Conservation (phyloP, 1,284 basidiomycete genomes). For the Anthracocystis panici-leucophaei region DNA sequence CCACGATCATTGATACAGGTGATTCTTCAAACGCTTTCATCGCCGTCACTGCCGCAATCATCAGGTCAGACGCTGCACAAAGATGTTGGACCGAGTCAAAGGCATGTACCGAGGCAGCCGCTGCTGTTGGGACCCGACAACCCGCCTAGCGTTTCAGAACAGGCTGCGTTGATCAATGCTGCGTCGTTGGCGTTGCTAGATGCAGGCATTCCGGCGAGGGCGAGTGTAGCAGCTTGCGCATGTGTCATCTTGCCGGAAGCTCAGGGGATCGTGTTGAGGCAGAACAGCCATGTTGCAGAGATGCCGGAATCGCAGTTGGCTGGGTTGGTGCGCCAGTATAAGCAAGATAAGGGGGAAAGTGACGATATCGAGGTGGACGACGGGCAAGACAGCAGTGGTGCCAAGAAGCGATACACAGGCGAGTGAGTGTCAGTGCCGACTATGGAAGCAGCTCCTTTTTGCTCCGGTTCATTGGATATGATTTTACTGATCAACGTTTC, state of each 20-base stretch:
- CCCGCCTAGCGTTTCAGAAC: slow-evolving; percentile 66
- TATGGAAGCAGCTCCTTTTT: no score
- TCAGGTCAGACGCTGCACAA: slow-evolving; percentile 12
- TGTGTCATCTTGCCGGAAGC: slow-evolving; percentile 72
- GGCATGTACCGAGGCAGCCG: slow-evolving; percentile 37
- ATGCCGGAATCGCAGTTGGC: slow-evolving; percentile 31
- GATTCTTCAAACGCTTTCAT: slow-evolving; percentile 74
- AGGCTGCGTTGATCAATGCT: slow-evolving; percentile 75
- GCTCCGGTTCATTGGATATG: background rate
- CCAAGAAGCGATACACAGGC: slow-evolving; percentile 26
- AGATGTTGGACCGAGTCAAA: slow-evolving; percentile 17
- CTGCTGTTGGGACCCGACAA: slow-evolving; percentile 60
- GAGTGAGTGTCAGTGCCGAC: slow-evolving; percentile 24
- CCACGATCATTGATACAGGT: slow-evolving; percentile 76
- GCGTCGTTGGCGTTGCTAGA: slow-evolving; percentile 71
- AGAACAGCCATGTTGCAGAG: slow-evolving; percentile 40
- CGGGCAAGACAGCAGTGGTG: slow-evolving; percentile 6
- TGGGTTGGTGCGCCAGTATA: slow-evolving; percentile 39
- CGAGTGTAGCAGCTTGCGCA: slow-evolving; percentile 71
- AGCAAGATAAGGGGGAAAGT: slow-evolving; percentile 20
- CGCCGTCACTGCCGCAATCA: slow-evolving; percentile 68
- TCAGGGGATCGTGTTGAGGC: slow-evolving; percentile 37
- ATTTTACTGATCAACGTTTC: background rate
- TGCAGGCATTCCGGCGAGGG: slow-evolving; percentile 71
- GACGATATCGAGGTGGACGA: slow-evolving; percentile 32